These are phyloP conservation scores for Shiraia bambusicola DNA, from an alignment of 2,329 filamentous ascomycete genomes.

Conservation along the genomic window DNA sequence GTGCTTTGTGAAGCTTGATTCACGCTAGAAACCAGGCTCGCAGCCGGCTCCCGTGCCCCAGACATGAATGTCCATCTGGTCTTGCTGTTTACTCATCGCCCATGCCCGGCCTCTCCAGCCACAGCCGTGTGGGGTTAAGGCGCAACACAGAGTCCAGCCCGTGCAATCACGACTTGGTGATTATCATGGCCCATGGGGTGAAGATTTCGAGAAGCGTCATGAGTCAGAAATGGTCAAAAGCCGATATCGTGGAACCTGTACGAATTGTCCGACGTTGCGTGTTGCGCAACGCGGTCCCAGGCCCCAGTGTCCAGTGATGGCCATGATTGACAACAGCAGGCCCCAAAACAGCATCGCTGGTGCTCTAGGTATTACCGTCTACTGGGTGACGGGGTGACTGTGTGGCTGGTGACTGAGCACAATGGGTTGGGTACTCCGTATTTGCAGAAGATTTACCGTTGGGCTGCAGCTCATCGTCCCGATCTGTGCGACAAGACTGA, in stretches of 20 bases:
- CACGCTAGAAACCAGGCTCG: slow-evolving; percentile 3
- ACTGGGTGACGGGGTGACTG: neutral
- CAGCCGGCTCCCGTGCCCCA: slow-evolving; percentile 2
- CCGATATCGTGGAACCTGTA: neutral
- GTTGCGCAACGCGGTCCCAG: too few relatives aligned
- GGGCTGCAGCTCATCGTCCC: slow-evolving; percentile 1
- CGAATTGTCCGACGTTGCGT: too few relatives aligned
- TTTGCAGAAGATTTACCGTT: neutral
- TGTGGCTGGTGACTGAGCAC: too few relatives aligned
- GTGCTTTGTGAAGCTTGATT: neutral
- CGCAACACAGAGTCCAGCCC: slow-evolving; percentile 1
- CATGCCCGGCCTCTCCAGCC: neutral
- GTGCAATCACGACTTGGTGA: slow-evolving; percentile 4
- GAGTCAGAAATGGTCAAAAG: neutral
- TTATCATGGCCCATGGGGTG: slow-evolving; percentile 2
- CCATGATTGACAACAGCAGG: neutral
- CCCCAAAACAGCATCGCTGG: neutral
- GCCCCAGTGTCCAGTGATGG: neutral
- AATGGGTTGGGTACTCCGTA: neutral
- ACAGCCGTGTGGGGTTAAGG: neutral
- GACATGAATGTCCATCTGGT: neutral
- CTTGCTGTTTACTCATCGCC: neutral
- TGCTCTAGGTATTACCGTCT: neutral
- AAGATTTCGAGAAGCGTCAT: neutral
- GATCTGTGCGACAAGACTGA: slow-evolving; percentile 1